phyloP scores from a whole-genome alignment of 805 yeast species.

The Myxozyma vanderwaltii region DNA sequence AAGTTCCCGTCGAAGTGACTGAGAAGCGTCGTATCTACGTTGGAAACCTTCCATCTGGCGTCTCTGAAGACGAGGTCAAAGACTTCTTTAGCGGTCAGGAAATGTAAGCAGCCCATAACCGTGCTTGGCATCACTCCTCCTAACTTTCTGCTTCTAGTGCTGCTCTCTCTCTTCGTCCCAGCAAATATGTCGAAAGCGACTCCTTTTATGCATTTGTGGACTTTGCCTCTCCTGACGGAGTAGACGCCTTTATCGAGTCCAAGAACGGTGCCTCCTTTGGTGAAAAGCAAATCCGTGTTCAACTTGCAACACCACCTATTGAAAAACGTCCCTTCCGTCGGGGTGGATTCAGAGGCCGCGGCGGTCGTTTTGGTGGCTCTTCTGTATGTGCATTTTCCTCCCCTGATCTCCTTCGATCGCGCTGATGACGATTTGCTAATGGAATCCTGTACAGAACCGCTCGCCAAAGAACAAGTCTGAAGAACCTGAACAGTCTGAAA shows the following conservation, averaged over 20 bases:
- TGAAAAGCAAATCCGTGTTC: slow-evolving; percentile 34
- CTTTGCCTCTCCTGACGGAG: slow-evolving; percentile 48
- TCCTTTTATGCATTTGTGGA: slow-evolving; percentile 63
- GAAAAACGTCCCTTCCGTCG: slow-evolving; percentile 11
- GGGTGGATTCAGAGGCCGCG: slow-evolving; percentile 6
- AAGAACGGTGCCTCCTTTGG: slow-evolving; percentile 46
- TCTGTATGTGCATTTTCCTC: neutral
- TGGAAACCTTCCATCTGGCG: slow-evolving; percentile 55
- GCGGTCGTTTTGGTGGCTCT: neutral
- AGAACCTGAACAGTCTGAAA: neutral
- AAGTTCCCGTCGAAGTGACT: slow-evolving; percentile 25
- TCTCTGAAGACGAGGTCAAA: slow-evolving; percentile 57
- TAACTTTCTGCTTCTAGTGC: slow-evolving; percentile 23
- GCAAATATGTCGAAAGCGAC: slow-evolving; percentile 6
- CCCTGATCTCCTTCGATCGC: neutral
- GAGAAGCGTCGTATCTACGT: slow-evolving; percentile 50
- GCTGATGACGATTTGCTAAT: neutral
- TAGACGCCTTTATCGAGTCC: slow-evolving; percentile 48
- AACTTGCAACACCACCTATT: slow-evolving; percentile 30
- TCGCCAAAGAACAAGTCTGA: neutral
- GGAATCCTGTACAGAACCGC: neutral
- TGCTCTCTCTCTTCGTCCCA: slow-evolving; percentile 14
- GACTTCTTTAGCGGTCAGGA: slow-evolving; percentile 50
- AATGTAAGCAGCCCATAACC: too few species aligned
- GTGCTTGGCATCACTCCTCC: too few species aligned